Percentiles rank a stretch among this genome's conserved stretches.
Evolutionary conservation across 768 basidiomycete genomes (phyloP).

Genomic region (Sarcodon sp.): DNA sequence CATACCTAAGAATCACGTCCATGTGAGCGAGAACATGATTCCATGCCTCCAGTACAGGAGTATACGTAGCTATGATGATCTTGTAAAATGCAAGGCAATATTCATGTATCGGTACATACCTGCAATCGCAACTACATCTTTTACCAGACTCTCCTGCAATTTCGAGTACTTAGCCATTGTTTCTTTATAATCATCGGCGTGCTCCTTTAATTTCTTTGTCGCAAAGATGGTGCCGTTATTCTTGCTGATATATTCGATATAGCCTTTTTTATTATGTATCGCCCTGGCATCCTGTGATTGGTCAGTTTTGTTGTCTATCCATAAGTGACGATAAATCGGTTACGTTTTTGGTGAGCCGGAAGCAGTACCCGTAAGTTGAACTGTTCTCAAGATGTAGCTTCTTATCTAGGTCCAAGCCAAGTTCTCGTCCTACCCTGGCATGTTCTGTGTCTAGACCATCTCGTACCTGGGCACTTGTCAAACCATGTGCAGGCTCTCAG

Average conservation of each 20-base stretch:
- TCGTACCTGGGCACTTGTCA: conserved; percentile 23
- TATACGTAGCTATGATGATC: conserved; percentile 67
- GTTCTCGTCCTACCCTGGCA: conserved; percentile 46
- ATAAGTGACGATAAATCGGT: background rate
- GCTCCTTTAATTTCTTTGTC: conserved; percentile 57
- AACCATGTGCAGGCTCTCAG: background rate
- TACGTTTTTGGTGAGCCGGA: conserved; percentile 86
- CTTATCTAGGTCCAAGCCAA: conserved; percentile 81
- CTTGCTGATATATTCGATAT: conserved; percentile 73
- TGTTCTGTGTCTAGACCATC: conserved; percentile 83
- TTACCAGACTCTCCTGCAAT: conserved; percentile 74
- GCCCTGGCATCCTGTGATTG: conserved; percentile 60
- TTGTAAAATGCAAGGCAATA: background rate
- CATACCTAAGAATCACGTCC: conserved; percentile 84
- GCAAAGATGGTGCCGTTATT: conserved; percentile 88
- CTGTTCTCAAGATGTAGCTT: conserved; percentile 94
- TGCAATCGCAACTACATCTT: conserved; percentile 87
- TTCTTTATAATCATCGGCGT: conserved; percentile 63
- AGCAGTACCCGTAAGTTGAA: conserved; percentile 80
- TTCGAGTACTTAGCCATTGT: conserved; percentile 55
- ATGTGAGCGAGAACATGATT: conserved; percentile 81
- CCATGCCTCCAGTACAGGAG: conserved; percentile 73
- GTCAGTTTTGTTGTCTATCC: background rate
- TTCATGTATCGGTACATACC: conserved; percentile 30
- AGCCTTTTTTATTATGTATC: conserved; percentile 49